phyloP scores from a whole-genome alignment of 192 early-diverging fungal species.

The Gryganskiella cystojenkinii region DNA sequence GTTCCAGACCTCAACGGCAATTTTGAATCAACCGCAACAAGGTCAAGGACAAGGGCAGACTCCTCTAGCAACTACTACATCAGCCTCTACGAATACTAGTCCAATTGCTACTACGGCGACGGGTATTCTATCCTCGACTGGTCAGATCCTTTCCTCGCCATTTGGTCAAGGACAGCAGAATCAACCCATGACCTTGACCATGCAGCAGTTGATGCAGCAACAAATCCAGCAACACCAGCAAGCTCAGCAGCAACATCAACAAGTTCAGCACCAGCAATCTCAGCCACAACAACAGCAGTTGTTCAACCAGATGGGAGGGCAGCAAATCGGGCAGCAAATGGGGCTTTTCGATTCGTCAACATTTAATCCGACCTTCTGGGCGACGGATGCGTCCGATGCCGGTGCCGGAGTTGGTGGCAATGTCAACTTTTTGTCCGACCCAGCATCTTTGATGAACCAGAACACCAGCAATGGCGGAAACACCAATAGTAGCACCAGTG shows the following conservation, averaged over 20 bases:
- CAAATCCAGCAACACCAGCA: conserved; percentile 7
- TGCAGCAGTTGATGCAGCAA: conserved; percentile 11
- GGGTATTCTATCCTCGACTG: conserved; percentile 11
- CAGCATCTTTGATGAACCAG: too few species aligned
- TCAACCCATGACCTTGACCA: conserved; percentile 31
- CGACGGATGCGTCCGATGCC: too few species aligned
- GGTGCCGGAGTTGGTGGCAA: conserved; percentile 34
- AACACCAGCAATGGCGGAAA: background rate
- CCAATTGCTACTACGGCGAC: too few species aligned
- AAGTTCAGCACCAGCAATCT: conserved; percentile 9
- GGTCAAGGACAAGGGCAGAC: conserved; percentile 1
- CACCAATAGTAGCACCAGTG: conserved; percentile 11
- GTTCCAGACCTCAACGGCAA: conserved; percentile 44
- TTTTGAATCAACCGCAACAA: conserved; percentile 32
- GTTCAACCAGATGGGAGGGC: conserved; percentile 33
- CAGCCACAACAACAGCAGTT: conserved; percentile 28
- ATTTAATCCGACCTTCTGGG: conserved; percentile 36
- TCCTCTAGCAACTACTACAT: background rate
- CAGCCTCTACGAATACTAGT: background rate
- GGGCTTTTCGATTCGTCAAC: conserved; percentile 29
- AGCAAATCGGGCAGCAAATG: conserved; percentile 39
- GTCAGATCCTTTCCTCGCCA: conserved; percentile 10
- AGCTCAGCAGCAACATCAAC: conserved; percentile 18
- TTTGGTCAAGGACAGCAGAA: conserved; percentile 8
- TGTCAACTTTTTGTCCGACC: conserved; percentile 21